Evolutionary conservation across 257 asterid species (phyloP).

Genomic region (Hygrophila difformis): DNA sequence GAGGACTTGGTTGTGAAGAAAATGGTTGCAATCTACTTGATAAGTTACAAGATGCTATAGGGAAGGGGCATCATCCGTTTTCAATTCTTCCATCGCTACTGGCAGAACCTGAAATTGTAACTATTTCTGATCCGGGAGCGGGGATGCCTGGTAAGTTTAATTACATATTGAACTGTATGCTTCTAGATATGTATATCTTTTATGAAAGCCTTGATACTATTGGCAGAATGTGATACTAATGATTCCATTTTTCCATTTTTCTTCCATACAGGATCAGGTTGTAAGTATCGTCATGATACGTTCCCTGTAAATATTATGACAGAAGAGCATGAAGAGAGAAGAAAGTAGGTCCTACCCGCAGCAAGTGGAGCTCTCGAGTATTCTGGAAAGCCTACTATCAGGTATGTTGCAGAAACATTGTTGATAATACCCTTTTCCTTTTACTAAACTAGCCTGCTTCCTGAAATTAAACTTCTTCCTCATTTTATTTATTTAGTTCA

Average conservation of each 20-base stretch:
- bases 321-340: constrained; percentile 81
- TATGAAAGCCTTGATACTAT: no score
- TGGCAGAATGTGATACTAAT: constrained; percentile 14
- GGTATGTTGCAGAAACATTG: constrained; percentile 33
- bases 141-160: constrained; percentile 45
- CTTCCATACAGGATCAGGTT: constrained; percentile 36
- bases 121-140: constrained; percentile 49
- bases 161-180: not conserved
- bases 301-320: constrained; percentile 70
- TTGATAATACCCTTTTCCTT: constrained; percentile 17
- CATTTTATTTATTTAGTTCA: constrained; percentile 39
- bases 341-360: constrained; percentile 81
- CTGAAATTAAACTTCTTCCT: constrained; percentile 1
- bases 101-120: constrained; percentile 55
- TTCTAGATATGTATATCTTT: no score
- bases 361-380: constrained; percentile 83
- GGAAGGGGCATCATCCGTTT: constrained; percentile 80
- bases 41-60: constrained; percentile 90
- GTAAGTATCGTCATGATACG: constrained; percentile 59
- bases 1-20: constrained; percentile 79
- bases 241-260: constrained; percentile 2
- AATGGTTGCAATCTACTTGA: constrained; percentile 76
- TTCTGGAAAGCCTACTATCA: constrained; percentile 53
- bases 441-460: constrained; percentile 12
- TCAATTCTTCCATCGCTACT: constrained; percentile 51